Evolutionary conservation across 495 filamentous ascomycete species (phyloP).

Genomic region (Cenococcum geophilum): DNA sequence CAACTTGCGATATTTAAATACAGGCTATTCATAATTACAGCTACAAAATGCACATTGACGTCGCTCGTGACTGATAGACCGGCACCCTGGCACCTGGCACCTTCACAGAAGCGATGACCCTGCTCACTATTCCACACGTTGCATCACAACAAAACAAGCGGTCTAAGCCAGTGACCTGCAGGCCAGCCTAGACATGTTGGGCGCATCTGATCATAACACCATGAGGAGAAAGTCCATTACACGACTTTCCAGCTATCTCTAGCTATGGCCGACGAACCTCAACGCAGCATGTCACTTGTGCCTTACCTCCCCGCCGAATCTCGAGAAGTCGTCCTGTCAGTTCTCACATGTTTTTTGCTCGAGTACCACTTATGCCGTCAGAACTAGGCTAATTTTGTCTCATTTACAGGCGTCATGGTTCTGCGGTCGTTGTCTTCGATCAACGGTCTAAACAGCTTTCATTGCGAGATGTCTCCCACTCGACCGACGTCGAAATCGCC

Average conservation of each 20-base stretch:
- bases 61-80: no score
- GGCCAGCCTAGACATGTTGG: background rate
- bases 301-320: slow-evolving; percentile 37
- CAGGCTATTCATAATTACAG: no score
- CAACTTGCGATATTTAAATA: no score
- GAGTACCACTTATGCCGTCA: background rate
- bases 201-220: background rate
- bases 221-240: background rate
- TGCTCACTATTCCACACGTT: background rate
- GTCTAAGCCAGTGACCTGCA: background rate
- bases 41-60: no score
- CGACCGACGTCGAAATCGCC: slow-evolving; percentile 47
- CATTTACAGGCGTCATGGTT: slow-evolving; percentile 69
- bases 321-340: slow-evolving; percentile 37
- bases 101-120: background rate
- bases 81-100: no score
- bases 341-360: slow-evolving; percentile 5
- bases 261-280: slow-evolving; percentile 26
- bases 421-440: slow-evolving; percentile 87
- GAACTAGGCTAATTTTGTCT: background rate
- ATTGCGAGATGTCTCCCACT: slow-evolving; percentile 57
- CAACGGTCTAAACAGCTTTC: slow-evolving; percentile 76
- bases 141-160: background rate
- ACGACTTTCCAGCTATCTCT: background rate
- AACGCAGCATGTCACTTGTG: slow-evolving; percentile 37